These are phyloP conservation scores for Climacium dendroides DNA, from an alignment of 225 moss, liverwort and hornwort species.

Conservation along the genomic window DNA sequence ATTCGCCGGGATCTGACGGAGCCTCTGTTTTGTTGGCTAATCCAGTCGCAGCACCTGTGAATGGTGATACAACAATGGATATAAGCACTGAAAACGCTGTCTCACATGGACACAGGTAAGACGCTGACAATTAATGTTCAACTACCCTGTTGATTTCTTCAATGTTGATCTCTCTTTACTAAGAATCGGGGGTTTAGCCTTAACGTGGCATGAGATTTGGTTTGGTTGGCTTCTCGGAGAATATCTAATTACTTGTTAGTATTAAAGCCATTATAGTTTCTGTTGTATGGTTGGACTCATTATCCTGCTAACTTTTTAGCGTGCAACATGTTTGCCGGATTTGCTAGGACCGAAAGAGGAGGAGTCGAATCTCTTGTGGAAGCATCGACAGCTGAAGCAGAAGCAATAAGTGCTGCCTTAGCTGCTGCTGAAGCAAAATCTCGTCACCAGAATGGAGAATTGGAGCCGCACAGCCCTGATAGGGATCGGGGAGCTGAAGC, in stretches of 20 bases:
- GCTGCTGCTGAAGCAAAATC: constrained; percentile 50
- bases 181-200: neutral
- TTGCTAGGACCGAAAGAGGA: constrained; percentile 36
- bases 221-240: neutral
- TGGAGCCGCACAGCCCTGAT: constrained; percentile 22
- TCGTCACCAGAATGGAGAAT: constrained; percentile 33
- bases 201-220: neutral
- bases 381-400: constrained; percentile 62
- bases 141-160: neutral
- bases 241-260: neutral
- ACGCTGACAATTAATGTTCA: neutral
- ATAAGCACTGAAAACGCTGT: constrained; percentile 86
- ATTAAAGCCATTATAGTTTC: neutral
- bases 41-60: constrained; percentile 74
- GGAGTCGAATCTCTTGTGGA: constrained; percentile 61
- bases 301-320: neutral
- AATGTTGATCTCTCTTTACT: neutral
- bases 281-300: neutral
- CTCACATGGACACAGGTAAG: constrained; percentile 58
- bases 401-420: constrained; percentile 57
- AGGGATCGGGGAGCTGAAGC: constrained; percentile 44
- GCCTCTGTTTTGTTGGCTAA: constrained; percentile 71
- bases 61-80: constrained; percentile 81
- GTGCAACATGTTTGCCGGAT: neutral
- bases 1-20: constrained; percentile 35